Percentiles rank a stretch among this genome's conserved stretches.
Conservation (phyloP, 306 rosid genomes). For the Cajanus cajan region DNA sequence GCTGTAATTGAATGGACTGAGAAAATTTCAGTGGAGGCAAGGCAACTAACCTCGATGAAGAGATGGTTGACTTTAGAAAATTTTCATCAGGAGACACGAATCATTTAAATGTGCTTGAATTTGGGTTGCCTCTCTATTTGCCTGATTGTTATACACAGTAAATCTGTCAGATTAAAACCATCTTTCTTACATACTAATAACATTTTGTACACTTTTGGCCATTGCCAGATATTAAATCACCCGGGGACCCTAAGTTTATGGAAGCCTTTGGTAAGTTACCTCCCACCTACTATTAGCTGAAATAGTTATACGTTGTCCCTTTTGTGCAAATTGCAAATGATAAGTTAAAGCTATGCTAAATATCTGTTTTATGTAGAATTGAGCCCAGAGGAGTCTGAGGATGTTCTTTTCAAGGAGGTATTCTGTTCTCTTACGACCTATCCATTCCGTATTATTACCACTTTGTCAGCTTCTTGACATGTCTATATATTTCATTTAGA, state of each 20-base stretch:
- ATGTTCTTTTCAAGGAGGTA: slow-evolving; percentile 98
- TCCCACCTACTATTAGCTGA: slow-evolving; percentile 19
- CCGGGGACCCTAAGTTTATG: slow-evolving; percentile 83
- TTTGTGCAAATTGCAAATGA: slow-evolving; percentile 32
- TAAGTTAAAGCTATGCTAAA: slow-evolving; percentile 25
- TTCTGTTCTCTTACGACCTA: slow-evolving; percentile 30
- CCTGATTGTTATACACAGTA: not conserved
- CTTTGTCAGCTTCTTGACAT: not conserved
- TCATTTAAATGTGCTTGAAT: not conserved
- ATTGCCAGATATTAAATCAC: slow-evolving; percentile 81
- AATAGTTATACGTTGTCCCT: not conserved
- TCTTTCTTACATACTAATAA: not conserved
- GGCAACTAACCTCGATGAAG: not conserved
- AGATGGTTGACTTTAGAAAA: not conserved
- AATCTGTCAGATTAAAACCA: not conserved
- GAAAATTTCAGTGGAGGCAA: not conserved
- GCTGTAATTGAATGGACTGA: not conserved
- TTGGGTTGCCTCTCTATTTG: slow-evolving; percentile 6
- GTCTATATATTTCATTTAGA: slow-evolving; percentile 11
- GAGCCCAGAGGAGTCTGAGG: slow-evolving; percentile 96
- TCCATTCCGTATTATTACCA: not conserved
- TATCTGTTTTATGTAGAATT: slow-evolving; percentile 57
- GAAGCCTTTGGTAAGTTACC: slow-evolving; percentile 86
- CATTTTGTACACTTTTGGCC: slow-evolving; percentile 22
- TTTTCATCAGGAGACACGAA: not conserved